Base-by-base conservation (phyloP, 2,329 filamentous ascomycete species). In the Fusarium piperis region DNA sequence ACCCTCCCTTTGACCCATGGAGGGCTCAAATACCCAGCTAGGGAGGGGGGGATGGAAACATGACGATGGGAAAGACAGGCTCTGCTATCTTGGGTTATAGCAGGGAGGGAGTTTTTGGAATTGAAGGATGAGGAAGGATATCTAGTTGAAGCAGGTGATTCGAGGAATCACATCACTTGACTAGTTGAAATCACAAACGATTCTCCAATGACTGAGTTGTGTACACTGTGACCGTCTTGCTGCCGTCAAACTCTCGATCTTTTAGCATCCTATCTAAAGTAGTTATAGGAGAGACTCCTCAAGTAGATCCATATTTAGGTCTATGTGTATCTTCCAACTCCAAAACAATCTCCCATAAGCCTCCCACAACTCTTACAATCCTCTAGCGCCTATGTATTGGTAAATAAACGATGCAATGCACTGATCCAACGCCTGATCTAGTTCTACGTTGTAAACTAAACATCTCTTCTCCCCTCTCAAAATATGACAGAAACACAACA, bases 41-140 rank as follows among this genome's bases (percentile, higher is more conserved):
- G 44, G 59, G 72, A 59, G 62, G 26, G 41, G 41, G 70, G 66
- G 62, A 65, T 33, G 62, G 64, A 64, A 64, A 62, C 44, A 65
- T 59, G 48, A 56, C 64, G 16, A 62, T 52, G 72, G 69, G 61
- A 64, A 64, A 72, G 58, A 61, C 38, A 55, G 59, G 48, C 44
- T 53, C 68, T 71, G 70, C 69, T 73, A 63, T 72, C 62, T 73
- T 74, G 64, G 67, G 57, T 59, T 62, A 71, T 68, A 72, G 69
- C 74, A 76, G 64, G 70, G 71, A 76, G 65, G 70, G 66, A 59
- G 65, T 72, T 72, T 74, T 73, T 53, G 74, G 57, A 55, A 57
- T 64, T 58, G 56, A 56, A 62, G 59, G 60, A 65, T 56, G 51
- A 23, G 23, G 52, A 53, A 23, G 23, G 52, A 41, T 48, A 12